These are phyloP conservation scores for Eremothecium coryli DNA, from an alignment of 1,139 yeast genomes.

Conservation along the genomic window DNA sequence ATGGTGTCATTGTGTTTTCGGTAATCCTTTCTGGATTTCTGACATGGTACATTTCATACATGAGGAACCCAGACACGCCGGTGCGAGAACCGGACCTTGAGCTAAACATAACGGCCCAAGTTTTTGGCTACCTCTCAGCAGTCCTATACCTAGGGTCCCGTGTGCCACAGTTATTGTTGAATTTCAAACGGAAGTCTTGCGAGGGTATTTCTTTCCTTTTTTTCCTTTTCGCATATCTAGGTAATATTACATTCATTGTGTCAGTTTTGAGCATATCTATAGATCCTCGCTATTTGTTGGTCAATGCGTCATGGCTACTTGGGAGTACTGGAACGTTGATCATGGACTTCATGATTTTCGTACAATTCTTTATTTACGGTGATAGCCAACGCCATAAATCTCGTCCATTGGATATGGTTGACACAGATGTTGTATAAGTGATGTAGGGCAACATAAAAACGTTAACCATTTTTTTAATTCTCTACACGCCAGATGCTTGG, in stretches of 20 bases:
- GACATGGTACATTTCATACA: constrained; percentile 75
- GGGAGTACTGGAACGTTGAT: constrained; percentile 84
- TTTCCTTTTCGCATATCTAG: constrained; percentile 86
- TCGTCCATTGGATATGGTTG: no score
- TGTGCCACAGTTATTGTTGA: constrained; percentile 77
- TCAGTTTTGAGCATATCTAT: constrained; percentile 72
- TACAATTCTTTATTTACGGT: constrained; percentile 75
- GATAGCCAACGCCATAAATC: no score
- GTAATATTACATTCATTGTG: constrained; percentile 80
- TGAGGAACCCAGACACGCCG: constrained; percentile 28
- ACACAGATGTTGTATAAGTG: no score
- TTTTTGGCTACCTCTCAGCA: constrained; percentile 91
- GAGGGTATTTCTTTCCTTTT: constrained; percentile 90
- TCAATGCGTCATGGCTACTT: constrained; percentile 85
- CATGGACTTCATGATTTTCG: constrained; percentile 75
- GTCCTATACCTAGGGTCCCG: constrained; percentile 76
- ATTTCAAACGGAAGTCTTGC: constrained; percentile 76
- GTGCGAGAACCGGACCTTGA: constrained; percentile 34
- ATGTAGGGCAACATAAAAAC: no score
- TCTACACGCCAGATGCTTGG: no score
- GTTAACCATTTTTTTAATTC: no score
- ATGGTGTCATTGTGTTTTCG: constrained; percentile 53
- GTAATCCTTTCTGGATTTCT: constrained; percentile 70
- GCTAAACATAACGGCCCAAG: constrained; percentile 72
- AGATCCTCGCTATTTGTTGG: constrained; percentile 58